Base-by-base conservation (phyloP, 176 grass and related monocot genomes). In the Carex scoparia region DNA sequence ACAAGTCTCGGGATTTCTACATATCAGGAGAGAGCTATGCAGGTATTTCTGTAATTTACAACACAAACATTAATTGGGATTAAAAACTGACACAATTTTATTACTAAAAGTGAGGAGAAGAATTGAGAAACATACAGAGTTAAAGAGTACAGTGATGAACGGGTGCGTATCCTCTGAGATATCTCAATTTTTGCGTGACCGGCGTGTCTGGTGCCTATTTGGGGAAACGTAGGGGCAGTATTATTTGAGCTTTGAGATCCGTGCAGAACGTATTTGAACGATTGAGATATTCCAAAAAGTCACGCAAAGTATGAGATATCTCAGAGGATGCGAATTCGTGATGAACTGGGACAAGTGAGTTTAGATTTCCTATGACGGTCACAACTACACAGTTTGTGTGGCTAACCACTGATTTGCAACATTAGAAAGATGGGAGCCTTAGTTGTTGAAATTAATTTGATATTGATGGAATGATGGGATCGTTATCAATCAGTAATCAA, bases 1-100 rank as follows among this genome's bases (percentile, higher is more conserved):
- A 94, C 81, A 88, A 75, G 71, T 13, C 89, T 4, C 89, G 85
- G 79, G 86, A 92, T 13, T 94, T 97, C 37, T 97, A 97, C 31
- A 91, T 97, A 27, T 88, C 89, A 0, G 94, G 94, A 60, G 94
- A 97, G 84, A 97, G 94, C 68, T 97, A 94, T 37, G 92, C 92
- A 81, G 94, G 94, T 97, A 88, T n/a, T 59, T 77, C 49, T 32
- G 11, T 76, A 76, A 49, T 14, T 76, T 54, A 30, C 1, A 76
- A 54, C 44, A 53, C 10, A 72, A 44, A 44, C 16, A 49, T 73
- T 48, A 48, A 48, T 48, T 1, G 37, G 11, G 48, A 73, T 10
- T 49, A 6, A 73, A 48, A 33, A 73, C 40, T 19, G 42, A 23
- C 42, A 40, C 15, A 16, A 5, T 73, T 44, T 49, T 48, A 49